Evolutionary conservation across 176 grass and related monocot genomes (phyloP).

Genomic region (Bonia amplexicaulis): DNA sequence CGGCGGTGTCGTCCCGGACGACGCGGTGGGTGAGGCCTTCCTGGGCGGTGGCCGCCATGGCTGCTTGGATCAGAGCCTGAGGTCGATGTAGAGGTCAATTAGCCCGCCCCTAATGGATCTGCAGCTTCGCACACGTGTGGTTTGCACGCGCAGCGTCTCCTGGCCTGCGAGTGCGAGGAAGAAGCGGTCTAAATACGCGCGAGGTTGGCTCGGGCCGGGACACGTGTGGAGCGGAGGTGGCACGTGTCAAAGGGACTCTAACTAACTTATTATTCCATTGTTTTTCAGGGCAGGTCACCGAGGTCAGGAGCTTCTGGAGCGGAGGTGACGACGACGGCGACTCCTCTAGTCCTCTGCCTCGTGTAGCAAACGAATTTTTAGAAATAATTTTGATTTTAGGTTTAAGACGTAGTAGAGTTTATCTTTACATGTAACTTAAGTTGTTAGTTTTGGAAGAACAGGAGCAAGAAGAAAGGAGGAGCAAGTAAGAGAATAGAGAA

Average conservation of each 20-base stretch:
- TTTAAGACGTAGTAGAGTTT: too few species aligned
- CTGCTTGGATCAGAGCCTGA: background rate
- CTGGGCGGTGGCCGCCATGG: conserved; percentile 28
- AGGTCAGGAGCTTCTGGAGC: conserved; percentile 28
- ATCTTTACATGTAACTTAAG: too few species aligned
- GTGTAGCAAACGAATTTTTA: too few species aligned
- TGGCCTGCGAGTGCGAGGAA: background rate
- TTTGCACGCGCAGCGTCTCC: background rate
- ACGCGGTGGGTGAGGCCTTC: conserved; percentile 54
- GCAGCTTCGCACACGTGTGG: background rate
- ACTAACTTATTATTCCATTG: background rate
- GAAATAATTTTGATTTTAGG: too few species aligned
- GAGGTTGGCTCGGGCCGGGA: conserved; percentile 19
- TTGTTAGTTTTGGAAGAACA: too few species aligned
- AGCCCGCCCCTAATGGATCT: background rate
- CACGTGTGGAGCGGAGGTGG: conserved; percentile 40
- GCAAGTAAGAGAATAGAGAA: too few species aligned
- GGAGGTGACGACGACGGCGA: background rate
- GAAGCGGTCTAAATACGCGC: conserved; percentile 34
- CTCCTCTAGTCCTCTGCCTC: too few species aligned
- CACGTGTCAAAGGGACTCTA: conserved; percentile 25
- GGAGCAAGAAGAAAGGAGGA: too few species aligned
- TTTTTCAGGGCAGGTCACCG: conserved; percentile 5
- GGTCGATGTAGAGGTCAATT: background rate
- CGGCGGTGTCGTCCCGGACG: background rate